These are phyloP conservation scores for Stephania cephalantha DNA, from an alignment of 164 flowering plant genomes.

Conservation along the genomic window DNA sequence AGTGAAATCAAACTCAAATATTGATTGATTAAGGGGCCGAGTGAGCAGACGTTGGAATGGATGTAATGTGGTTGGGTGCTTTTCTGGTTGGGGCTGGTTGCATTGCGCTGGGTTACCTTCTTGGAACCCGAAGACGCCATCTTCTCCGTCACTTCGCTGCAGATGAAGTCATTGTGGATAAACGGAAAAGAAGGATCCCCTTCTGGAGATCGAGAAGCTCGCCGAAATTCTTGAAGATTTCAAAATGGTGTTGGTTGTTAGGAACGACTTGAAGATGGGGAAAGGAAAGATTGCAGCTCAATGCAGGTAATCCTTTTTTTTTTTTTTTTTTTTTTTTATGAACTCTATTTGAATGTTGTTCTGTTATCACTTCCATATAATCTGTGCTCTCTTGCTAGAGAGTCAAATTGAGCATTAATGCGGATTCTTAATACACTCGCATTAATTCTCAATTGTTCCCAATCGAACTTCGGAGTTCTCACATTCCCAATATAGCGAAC, in stretches of 20 bases:
- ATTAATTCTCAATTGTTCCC: no score
- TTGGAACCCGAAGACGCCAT: constrained; percentile 37
- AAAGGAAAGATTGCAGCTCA: constrained; percentile 99
- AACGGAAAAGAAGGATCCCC: constrained; percentile 22
- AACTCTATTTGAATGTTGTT: no score
- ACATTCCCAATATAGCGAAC: no score
- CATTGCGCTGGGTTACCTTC: constrained; percentile 61
- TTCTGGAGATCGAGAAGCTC: constrained; percentile 70
- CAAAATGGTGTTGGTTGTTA: constrained; percentile 95
- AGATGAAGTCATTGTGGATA: constrained; percentile 14
- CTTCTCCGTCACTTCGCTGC: constrained; percentile 17
- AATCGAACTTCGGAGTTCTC: no score
- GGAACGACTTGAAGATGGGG: constrained; percentile 98
- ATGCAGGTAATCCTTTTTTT: constrained; percentile 58
- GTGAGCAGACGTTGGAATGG: constrained; percentile 25
- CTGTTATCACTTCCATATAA: no score
- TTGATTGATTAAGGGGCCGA: no score
- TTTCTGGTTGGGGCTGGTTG: constrained; percentile 78
- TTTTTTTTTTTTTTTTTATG: no score
- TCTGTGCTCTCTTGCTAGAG: no score
- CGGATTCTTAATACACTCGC: no score
- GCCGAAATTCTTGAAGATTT: constrained; percentile 85
- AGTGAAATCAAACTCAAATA: no score
- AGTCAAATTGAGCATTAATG: no score
- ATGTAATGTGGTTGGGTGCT: constrained; percentile 61